Base-by-base conservation (phyloP, 1,284 basidiomycete species). In the Apiotrichum laibachii region DNA sequence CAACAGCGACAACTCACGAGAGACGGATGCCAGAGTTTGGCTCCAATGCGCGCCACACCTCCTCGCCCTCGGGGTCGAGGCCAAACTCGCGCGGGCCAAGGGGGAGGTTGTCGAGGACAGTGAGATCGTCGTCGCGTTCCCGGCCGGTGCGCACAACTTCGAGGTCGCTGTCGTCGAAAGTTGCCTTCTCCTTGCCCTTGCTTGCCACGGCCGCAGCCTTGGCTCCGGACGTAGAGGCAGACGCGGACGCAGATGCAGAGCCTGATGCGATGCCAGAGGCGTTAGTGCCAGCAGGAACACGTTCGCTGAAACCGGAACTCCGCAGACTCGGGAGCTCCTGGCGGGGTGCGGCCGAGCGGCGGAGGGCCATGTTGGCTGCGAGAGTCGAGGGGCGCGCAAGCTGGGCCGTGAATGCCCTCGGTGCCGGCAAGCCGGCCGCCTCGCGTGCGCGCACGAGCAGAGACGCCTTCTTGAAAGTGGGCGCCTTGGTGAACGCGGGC, bases 11-110 rank as follows among this genome's bases (percentile, higher is more conserved):
- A 5, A 83, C 86, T 60, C 73, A 94, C 91, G 78, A 82, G n/a
- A 97, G 81, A 46, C 87, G 82, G 53, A 95, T 93, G 4, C 86
- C 85, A 39, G 91, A 93, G 77, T 94, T 89, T 1, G 93, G 93
- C 71, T 97, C 93, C 1, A 92, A 70, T 54, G 80, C 82, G 57
- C 86, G 80, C 72, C 92, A 96, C 22, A 81, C 71, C 2, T 73
- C 62, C 26, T 68, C 72, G 1, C 77, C 77, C 35, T 76, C 72
- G 0, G 73, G 68, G 59, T 77, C 76, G 11, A 47, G 57, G 0
- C 74, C 75, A 55, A 77, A 87, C 48, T 90, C 85, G 42, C 81
- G 80, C 5, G 92, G 91, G 0, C 92, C 92, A 44, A 85, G 80
- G 59, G 84, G 77, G 5, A 97, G 81, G 16, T 88, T 83, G 64